Evolutionary conservation across 179 eudicot species (phyloP).

Genomic region (Beta macrorhiza): DNA sequence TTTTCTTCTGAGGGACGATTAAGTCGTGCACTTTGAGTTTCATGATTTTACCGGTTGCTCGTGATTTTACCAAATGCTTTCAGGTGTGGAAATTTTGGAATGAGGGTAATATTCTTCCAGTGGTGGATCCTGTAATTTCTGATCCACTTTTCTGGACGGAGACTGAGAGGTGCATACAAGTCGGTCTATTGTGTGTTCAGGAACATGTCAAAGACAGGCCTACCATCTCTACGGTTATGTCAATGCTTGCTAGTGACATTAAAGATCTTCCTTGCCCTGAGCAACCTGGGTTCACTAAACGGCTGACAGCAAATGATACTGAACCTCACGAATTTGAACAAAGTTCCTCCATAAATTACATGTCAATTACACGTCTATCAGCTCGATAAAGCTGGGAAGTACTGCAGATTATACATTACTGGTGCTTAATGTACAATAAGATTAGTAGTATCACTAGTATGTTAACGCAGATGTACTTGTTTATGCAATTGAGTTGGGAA

Average conservation of each 20-base stretch:
- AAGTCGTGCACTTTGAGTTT: no score
- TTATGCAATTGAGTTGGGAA: no score
- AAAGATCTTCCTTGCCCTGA: constrained; percentile 28
- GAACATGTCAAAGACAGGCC: constrained; percentile 28
- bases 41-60: no score
- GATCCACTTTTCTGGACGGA: constrained; percentile 17
- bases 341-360: not conserved
- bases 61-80: not conserved
- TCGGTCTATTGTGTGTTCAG: constrained; percentile 30
- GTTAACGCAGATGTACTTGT: no score
- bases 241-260: constrained; percentile 31
- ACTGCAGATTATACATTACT: no score
- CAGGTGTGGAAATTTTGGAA: constrained; percentile 31
- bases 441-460: no score
- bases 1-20: no score
- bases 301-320: constrained; percentile 15
- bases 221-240: constrained; percentile 21
- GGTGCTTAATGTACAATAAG: no score
- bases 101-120: constrained; percentile 1
- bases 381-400: constrained; percentile 1
- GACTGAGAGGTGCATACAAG: constrained; percentile 20
- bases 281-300: constrained; percentile 24
- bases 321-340: constrained; percentile 1
- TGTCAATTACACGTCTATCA: constrained; percentile 16
- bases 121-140: constrained; percentile 23